Conservation (phyloP, 306 rosid genomes). For the Vachellia collinsii region DNA sequence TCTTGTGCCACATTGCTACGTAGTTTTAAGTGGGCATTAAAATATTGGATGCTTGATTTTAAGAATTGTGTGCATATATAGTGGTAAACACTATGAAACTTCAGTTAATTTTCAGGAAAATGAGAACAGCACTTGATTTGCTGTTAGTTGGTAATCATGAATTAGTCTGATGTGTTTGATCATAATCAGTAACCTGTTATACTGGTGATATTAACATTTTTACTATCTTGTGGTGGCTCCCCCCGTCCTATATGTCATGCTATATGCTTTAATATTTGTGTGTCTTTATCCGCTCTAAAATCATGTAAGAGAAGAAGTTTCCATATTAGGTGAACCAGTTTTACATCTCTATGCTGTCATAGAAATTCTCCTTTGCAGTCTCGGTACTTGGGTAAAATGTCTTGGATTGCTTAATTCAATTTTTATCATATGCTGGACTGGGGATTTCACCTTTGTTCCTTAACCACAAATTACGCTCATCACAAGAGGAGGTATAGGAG, state of each 20-base stretch:
- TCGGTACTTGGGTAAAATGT: background rate
- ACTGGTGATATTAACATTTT: background rate
- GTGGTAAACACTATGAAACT: background rate
- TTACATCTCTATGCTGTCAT: background rate
- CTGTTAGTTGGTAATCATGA: background rate
- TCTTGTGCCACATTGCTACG: background rate
- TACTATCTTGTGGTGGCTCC: background rate
- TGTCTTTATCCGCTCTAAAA: background rate
- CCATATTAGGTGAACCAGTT: background rate
- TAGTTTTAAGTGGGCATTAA: background rate
- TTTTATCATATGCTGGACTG: background rate
- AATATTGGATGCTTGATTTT: background rate
- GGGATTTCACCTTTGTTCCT: slow-evolving; percentile 38
- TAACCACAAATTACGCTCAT: slow-evolving; percentile 77
- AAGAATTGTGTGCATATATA: background rate
- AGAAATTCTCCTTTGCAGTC: background rate
- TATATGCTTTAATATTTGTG: background rate
- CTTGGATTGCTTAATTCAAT: background rate
- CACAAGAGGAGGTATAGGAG: slow-evolving; percentile 77
- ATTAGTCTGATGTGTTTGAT: slow-evolving; percentile 5
- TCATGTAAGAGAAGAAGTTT: background rate
- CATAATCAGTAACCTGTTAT: background rate
- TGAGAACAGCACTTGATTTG: background rate
- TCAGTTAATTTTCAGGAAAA: background rate
- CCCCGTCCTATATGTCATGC: background rate